phyloP scores from a whole-genome alignment of 352 stramenopile species.

The Phytophthora boehmeriae region DNA sequence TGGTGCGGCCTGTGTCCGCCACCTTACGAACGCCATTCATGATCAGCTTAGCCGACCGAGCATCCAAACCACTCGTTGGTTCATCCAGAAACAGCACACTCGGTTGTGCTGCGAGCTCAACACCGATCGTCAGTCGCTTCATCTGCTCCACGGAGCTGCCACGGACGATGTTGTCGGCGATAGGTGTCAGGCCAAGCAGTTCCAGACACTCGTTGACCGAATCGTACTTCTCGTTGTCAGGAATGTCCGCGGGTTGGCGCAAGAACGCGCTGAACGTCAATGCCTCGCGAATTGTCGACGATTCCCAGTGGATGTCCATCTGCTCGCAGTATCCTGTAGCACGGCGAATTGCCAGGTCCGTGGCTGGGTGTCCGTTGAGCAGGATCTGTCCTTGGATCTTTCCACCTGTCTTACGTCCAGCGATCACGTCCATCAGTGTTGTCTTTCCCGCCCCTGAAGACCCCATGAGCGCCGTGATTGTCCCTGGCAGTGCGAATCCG shows the following conservation, averaged over 20 bases:
- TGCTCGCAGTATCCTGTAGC: slow-evolving; percentile 64
- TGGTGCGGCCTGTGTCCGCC: slow-evolving; percentile 12
- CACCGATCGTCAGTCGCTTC: slow-evolving; percentile 24
- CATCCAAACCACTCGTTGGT: slow-evolving; percentile 20
- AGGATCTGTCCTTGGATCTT: slow-evolving; percentile 19
- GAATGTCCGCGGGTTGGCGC: slow-evolving; percentile 15
- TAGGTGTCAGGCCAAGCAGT: slow-evolving; percentile 35
- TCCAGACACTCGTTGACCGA: slow-evolving; percentile 32
- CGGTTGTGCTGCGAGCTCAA: slow-evolving; percentile 17
- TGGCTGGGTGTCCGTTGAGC: slow-evolving; percentile 19
- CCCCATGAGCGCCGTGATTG: slow-evolving; percentile 66
- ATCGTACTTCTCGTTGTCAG: slow-evolving; percentile 14
- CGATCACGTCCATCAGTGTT: slow-evolving; percentile 25
- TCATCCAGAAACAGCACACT: slow-evolving; percentile 25
- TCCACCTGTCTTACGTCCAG: slow-evolving; percentile 20
- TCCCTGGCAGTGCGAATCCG: slow-evolving; percentile 51
- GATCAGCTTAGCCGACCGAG: slow-evolving; percentile 21
- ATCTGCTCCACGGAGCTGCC: slow-evolving; percentile 28
- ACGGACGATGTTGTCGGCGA: slow-evolving; percentile 45
- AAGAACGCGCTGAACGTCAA: slow-evolving; percentile 27
- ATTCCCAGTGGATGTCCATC: slow-evolving; percentile 82
- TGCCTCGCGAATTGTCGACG: slow-evolving; percentile 79
- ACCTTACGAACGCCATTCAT: slow-evolving; percentile 25
- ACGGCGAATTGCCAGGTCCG: slow-evolving; percentile 30
- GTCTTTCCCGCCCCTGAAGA: slow-evolving; percentile 58